Conservation (phyloP, 1,284 basidiomycete species). For the Moesziomyces globuligerus region DNA sequence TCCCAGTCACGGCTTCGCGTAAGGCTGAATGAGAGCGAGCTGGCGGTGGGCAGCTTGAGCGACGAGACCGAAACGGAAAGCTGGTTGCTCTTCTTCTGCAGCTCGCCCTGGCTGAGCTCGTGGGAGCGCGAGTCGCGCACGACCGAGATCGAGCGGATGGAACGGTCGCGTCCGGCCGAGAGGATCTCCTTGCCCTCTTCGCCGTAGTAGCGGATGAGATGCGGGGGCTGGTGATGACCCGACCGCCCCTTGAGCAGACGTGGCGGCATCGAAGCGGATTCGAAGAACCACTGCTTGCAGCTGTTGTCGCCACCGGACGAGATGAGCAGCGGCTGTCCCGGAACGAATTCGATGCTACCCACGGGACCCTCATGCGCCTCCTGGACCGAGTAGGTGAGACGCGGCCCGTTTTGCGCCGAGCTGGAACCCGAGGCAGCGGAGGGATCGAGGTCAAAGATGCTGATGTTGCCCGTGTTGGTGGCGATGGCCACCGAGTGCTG, state of each 20-base stretch:
- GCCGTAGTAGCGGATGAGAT: slow-evolving; percentile 92
- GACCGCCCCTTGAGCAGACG: slow-evolving; percentile 88
- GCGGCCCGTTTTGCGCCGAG: slow-evolving; percentile 38
- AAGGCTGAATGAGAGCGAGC: slow-evolving; percentile 80
- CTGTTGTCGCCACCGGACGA: slow-evolving; percentile 63
- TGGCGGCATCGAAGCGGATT: slow-evolving; percentile 75
- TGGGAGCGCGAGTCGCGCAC: slow-evolving; percentile 74
- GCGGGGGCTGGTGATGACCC: slow-evolving; percentile 90
- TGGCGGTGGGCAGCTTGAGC: slow-evolving; percentile 74
- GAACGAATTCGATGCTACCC: slow-evolving; percentile 60
- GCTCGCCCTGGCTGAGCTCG: slow-evolving; percentile 90
- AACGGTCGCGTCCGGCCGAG: slow-evolving; percentile 74
- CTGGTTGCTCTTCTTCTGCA: slow-evolving; percentile 79
- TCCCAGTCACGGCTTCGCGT: slow-evolving; percentile 95
- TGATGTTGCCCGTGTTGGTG: slow-evolving; percentile 59
- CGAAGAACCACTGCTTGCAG: slow-evolving; percentile 89
- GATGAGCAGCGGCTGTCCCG: slow-evolving; percentile 56
- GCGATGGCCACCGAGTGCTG: slow-evolving; percentile 63
- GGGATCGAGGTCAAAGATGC: slow-evolving; percentile 63
- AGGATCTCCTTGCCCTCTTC: slow-evolving; percentile 94
- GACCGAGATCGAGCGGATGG: slow-evolving; percentile 87
- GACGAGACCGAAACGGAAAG: slow-evolving; percentile 80
- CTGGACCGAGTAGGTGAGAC: slow-evolving; percentile 62
- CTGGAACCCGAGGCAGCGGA: slow-evolving; percentile 17
- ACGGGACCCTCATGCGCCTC: slow-evolving; percentile 61